phyloP scores from a whole-genome alignment of 2,329 filamentous ascomycete genomes.

The Didymella sp. region DNA sequence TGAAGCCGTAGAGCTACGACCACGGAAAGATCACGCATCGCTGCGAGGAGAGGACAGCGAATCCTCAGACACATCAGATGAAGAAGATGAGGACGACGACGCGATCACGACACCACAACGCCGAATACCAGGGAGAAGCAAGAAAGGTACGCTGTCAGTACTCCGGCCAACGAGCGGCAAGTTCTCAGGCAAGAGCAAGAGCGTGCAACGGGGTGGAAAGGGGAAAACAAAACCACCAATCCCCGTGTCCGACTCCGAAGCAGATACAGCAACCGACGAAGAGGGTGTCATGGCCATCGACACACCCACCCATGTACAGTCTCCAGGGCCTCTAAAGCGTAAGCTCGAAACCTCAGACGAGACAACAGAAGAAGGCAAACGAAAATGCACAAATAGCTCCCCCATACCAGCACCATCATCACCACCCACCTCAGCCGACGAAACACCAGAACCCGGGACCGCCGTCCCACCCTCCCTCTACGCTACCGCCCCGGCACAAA shows the following conservation, averaged over 20 bases:
- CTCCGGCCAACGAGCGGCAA: conserved; percentile 47
- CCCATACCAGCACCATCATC: conserved; percentile 30
- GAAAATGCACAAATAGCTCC: conserved; percentile 39
- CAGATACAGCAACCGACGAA: conserved; percentile 26
- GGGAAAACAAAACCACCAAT: conserved; percentile 33
- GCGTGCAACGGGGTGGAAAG: conserved; percentile 33
- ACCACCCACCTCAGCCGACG: conserved; percentile 24
- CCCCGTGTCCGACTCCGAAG: conserved; percentile 23
- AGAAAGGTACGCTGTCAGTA: conserved; percentile 44
- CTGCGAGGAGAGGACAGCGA: conserved; percentile 33
- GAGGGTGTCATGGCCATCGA: conserved; percentile 39
- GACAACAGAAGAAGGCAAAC: conserved; percentile 26
- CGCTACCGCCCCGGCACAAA: conserved; percentile 27
- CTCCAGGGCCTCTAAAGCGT: conserved; percentile 38
- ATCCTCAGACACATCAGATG: conserved; percentile 35
- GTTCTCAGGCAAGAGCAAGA: conserved; percentile 44
- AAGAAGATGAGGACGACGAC: conserved; percentile 32
- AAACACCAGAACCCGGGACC: conserved; percentile 26
- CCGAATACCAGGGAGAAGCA: conserved; percentile 26
- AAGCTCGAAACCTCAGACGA: conserved; percentile 30
- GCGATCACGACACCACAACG: conserved; percentile 32
- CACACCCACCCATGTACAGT: conserved; percentile 39
- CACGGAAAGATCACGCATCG: conserved; percentile 37
- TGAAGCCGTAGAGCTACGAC: conserved; percentile 39
- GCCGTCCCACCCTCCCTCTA: conserved; percentile 36